Evolutionary conservation across 768 basidiomycete species (phyloP), one percentile per base, ranked within the genome.

Genomic region (Hericium alpestre): DNA sequence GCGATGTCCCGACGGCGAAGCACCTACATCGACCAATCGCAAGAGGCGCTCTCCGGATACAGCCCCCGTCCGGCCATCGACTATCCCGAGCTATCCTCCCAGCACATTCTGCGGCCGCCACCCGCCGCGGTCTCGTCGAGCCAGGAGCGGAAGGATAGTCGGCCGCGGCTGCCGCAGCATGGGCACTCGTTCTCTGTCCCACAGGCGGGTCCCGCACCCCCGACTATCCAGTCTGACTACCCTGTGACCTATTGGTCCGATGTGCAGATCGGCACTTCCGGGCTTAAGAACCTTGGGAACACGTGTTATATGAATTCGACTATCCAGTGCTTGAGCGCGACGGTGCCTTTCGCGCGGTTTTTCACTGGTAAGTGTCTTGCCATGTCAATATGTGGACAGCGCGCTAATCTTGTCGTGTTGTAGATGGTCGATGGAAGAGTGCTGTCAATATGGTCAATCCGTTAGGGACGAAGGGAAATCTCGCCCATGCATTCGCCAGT

Each of bases 241-340:
- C 87, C 89, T 4, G 84, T 92, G 20, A 76, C 76, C 5, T 94
- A 88, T 69, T 97, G 93, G 93, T 71, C 77, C 13, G 90, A 93
- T 66, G 74, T 82, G 41, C 80, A 86, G 59, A 83, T 93, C 55
- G 87, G 86, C 22, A 83, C 83, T 18, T 83, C 85, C 0, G 95
- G 95, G 3, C 69, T 99, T 67, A 94, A 94, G 79, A 99, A 99
- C 68, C 67, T 98, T 59, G 86, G 89, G 16, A 98, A 97, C 69
- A 99, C 96, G 8, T 99, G 96, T 69, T 99, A 98, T 67, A 98
- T 98, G 93, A 98, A 98, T 69, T 90, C 96, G 32, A 93, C 93
- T 6, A 82, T 99, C 15, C 96, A 99, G 70, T 99, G 96, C 69
- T 74, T 99, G 66, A 93, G 86, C 67, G 94, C 94, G 0, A 96